phyloP scores from a whole-genome alignment of 1,139 yeast species.

The Scheffersomyces insectosa region DNA sequence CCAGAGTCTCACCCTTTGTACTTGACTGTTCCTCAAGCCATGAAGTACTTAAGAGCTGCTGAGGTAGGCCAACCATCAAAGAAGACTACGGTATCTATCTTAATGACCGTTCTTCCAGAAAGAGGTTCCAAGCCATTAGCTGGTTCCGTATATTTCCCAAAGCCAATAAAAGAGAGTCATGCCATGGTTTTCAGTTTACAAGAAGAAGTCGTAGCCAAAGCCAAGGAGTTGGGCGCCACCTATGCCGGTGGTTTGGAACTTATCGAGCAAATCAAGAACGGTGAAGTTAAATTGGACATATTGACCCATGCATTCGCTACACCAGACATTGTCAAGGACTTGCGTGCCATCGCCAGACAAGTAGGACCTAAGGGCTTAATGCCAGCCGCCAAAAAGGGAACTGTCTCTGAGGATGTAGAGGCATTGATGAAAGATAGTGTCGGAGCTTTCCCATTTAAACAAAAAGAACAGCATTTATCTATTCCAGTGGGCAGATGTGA shows the following conservation, averaged over 20 bases:
- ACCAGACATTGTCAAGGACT: constrained; percentile 66
- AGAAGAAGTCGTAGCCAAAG: constrained; percentile 51
- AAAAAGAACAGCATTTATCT: constrained; percentile 59
- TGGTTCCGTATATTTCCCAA: constrained; percentile 79
- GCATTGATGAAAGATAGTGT: constrained; percentile 53
- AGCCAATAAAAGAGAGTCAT: constrained; percentile 63
- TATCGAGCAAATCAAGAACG: constrained; percentile 60
- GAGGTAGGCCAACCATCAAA: constrained; percentile 81
- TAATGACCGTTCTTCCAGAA: constrained; percentile 70
- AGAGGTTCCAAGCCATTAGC: constrained; percentile 74
- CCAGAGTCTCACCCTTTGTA: constrained; percentile 60
- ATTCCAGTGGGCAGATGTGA: constrained; percentile 78
- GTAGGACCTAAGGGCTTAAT: constrained; percentile 89
- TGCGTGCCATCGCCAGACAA: constrained; percentile 68
- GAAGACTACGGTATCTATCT: constrained; percentile 68
- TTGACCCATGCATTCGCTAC: constrained; percentile 85
- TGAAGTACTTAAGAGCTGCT: constrained; percentile 80
- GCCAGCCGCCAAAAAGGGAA: constrained; percentile 86
- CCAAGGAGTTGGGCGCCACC: constrained; percentile 59
- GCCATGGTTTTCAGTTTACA: constrained; percentile 70
- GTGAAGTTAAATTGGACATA: constrained; percentile 49
- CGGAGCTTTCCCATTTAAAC: constrained; percentile 75
- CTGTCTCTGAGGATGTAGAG: constrained; percentile 70
- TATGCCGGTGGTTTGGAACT: constrained; percentile 74
- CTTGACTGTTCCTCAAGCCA: constrained; percentile 71